Conservation (phyloP, 2,329 filamentous ascomycete species). For the Talaromyces amestolkiae region DNA sequence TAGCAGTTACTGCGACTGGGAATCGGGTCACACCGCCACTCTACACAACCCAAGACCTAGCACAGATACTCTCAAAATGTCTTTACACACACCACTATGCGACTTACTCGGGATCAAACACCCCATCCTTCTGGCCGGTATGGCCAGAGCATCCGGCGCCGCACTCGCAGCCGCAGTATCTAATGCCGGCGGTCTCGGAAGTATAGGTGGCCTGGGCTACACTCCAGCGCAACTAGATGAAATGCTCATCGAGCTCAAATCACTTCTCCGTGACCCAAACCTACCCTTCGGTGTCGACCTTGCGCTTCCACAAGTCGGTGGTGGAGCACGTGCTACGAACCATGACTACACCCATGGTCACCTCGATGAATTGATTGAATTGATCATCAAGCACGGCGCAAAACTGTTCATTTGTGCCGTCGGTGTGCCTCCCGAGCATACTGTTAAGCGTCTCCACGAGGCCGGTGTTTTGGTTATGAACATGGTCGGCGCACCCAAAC, state of each 20-base stretch:
- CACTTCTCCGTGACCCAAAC: slow-evolving; percentile 61
- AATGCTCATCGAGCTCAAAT: slow-evolving; percentile 84
- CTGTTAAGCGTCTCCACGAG: slow-evolving; percentile 74
- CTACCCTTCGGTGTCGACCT: slow-evolving; percentile 90
- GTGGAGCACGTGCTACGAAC: slow-evolving; percentile 80
- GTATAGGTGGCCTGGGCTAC: slow-evolving; percentile 63
- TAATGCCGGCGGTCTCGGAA: slow-evolving; percentile 77
- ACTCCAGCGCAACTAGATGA: slow-evolving; percentile 70
- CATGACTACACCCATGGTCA: slow-evolving; percentile 92
- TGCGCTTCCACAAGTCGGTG: slow-evolving; percentile 84
- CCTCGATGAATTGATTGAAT: slow-evolving; percentile 81
- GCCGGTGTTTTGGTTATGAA: slow-evolving; percentile 89
- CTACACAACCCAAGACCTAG: not conserved
- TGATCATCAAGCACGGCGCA: slow-evolving; percentile 80
- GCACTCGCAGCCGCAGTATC: slow-evolving; percentile 80
- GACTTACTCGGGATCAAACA: slow-evolving; percentile 78
- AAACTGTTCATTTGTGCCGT: slow-evolving; percentile 84
- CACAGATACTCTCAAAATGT: slow-evolving; percentile 26
- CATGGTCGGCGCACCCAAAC: slow-evolving; percentile 91
- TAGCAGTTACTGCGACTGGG: not conserved
- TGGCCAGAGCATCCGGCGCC: slow-evolving; percentile 81
- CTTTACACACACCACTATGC: slow-evolving; percentile 75
- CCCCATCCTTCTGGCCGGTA: slow-evolving; percentile 87
- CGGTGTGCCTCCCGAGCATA: slow-evolving; percentile 72
- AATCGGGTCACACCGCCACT: not conserved